Base-by-base conservation (phyloP, 2,329 filamentous ascomycete species). In the Cercospora brassicicola region DNA sequence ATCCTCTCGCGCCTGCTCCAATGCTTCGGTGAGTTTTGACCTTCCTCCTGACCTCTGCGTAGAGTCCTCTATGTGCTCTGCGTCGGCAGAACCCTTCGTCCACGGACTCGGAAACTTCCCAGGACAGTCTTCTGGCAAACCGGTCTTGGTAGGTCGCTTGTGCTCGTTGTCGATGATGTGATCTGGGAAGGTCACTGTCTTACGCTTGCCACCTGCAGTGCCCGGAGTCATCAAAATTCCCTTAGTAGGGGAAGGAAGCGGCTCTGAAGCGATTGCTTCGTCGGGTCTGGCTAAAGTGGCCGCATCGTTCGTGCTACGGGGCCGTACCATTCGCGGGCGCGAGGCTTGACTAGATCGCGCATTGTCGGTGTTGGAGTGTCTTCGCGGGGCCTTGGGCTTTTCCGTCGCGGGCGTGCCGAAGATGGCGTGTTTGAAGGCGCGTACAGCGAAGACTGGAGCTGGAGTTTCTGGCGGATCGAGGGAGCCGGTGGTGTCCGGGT, bases 171-270 rank as follows among this genome's bases (percentile, higher is more conserved):
- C 85, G 30, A 85, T 78, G 2, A 88, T 84, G 18, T 85, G 81
- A 18, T 85, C 83, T 6, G 85, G 85, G 73, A 89, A 89, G 0
- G 86, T 87, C 7, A 90, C 86, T 0, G 86, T 87, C 75, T 89
- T 89, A 61, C 86, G 82, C 62, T 85, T 82, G 66, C 83, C 85
- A 31, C 81, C 82, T 9, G 81, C 83, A 2, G 86, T 88, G 3
- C 88, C 87, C 5, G 88, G 88, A 0, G 88, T 90, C 75, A 88
- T 81, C n/a, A 90, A 82, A 62, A 90, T 89, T 69, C 87, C 87
- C 45, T 81, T 80, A 20, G 82, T 81, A 73, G 89, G 89, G 0
- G 86, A 86, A 26, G 86, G 87, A 18, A 74, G 63, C 18, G 74
- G 71, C 66, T 76, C 75, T 1, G 69, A 63, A 18, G 72, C 70